Evolutionary conservation across 2,329 filamentous ascomycete species (phyloP).

Genomic region (Ophiosphaerella korrae): DNA sequence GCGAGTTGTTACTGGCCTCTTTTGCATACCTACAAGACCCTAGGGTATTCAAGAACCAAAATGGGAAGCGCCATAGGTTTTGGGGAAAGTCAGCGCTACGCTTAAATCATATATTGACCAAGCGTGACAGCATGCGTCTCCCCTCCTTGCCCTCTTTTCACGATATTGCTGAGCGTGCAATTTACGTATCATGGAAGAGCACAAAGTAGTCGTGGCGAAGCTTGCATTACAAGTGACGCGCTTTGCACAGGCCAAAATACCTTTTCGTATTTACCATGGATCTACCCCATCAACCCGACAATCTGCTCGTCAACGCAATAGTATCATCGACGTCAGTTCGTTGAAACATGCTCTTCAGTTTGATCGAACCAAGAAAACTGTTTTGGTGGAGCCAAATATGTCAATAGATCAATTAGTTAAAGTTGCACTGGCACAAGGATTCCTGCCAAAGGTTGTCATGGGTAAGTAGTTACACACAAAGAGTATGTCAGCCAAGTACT

Average conservation of each 20-base stretch:
- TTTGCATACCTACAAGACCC: too few relatives aligned
- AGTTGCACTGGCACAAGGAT: conserved; percentile 59
- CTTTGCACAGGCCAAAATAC: conserved; percentile 53
- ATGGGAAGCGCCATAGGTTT: neutral
- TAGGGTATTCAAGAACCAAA: too few relatives aligned
- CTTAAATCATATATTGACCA: conserved; percentile 21
- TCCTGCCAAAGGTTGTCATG: conserved; percentile 71
- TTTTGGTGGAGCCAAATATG: conserved; percentile 70
- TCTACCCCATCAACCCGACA: conserved; percentile 60
- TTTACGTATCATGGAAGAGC: conserved; percentile 31
- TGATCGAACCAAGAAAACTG: conserved; percentile 49
- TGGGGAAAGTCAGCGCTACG: conserved; percentile 31
- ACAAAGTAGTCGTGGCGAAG: conserved; percentile 29
- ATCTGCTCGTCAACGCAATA: conserved; percentile 47
- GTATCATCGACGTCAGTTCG: conserved; percentile 55
- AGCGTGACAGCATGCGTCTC: conserved; percentile 7
- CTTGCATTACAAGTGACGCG: conserved; percentile 44
- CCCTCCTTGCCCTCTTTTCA: conserved; percentile 1
- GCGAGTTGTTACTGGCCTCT: too few relatives aligned
- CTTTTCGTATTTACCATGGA: conserved; percentile 64
- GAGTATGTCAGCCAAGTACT: neutral
- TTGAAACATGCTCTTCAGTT: conserved; percentile 56
- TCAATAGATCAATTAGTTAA: conserved; percentile 68
- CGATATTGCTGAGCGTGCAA: conserved; percentile 2
- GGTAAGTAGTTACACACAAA: conserved; percentile 29